A percentile compares a stretch with the other conserved stretches of the same genome.
Evolutionary conservation across 805 yeast genomes (phyloP).

Genomic region (Pichia cabralensis): DNA sequence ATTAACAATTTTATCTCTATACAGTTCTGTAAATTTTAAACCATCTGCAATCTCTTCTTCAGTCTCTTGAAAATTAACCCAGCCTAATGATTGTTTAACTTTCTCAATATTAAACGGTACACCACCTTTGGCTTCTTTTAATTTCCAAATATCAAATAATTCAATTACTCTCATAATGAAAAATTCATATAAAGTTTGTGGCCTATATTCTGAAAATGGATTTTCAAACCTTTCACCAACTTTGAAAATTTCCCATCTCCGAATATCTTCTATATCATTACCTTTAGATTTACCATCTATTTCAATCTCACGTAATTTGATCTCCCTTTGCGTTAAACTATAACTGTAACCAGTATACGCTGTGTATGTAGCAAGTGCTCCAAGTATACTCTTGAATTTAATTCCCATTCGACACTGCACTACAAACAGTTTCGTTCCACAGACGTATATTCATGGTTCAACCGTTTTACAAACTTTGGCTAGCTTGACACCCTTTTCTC

Average conservation of each 20-base stretch:
- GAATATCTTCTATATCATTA: conserved; percentile 2
- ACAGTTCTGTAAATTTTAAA: conserved; percentile 14
- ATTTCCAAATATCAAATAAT: conserved; percentile 36
- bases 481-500: too few relatives aligned
- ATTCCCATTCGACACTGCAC: conserved; percentile 6
- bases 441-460: too few relatives aligned
- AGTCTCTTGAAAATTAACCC: too few relatives aligned
- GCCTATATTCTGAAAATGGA: conserved; percentile 84
- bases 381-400: conserved; percentile 26
- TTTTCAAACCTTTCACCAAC: conserved; percentile 77
- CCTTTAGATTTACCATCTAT: background rate
- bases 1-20: conserved; percentile 10
- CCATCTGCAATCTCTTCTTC: conserved; percentile 28
- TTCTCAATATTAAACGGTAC: conserved; percentile 38
- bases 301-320: conserved; percentile 31
- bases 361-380: conserved; percentile 42
- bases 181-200: conserved; percentile 85
- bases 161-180: conserved; percentile 63
- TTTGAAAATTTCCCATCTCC: conserved; percentile 37
- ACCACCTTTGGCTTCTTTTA: conserved; percentile 42
- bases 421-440: too few relatives aligned
- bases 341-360: conserved; percentile 58
- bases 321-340: conserved; percentile 42
- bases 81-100: conserved; percentile 49
- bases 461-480: too few relatives aligned